phyloP scores from a whole-genome alignment of 495 filamentous ascomycete species.

The Penicillium cinerascens region DNA sequence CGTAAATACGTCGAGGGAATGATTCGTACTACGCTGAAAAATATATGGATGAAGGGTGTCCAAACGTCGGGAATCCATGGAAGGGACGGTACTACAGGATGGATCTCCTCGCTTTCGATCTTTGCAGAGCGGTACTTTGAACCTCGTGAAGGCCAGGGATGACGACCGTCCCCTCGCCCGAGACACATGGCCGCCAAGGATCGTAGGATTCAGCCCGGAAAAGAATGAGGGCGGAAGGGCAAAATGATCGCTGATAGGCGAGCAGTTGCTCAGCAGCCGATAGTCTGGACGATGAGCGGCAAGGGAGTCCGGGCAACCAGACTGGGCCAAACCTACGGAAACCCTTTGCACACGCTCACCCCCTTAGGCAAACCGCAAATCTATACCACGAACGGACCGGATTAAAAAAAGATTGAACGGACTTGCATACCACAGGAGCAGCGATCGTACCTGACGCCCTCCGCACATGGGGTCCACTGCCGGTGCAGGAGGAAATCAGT shows the following conservation, averaged over 20 bases:
- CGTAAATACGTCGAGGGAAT: neutral
- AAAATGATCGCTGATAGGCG: conserved; percentile 33
- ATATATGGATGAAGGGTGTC: neutral
- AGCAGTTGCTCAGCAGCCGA: conserved; percentile 33
- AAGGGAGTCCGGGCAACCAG: conserved; percentile 48
- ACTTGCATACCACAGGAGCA: neutral
- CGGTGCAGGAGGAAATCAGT: neutral
- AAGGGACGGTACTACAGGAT: neutral
- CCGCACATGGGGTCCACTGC: conserved; percentile 1
- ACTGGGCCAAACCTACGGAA: conserved; percentile 16
- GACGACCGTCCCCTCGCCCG: conserved; percentile 9
- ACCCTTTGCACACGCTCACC: neutral
- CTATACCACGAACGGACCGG: conserved; percentile 6
- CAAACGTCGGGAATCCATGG: neutral
- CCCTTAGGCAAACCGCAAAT: conserved; percentile 2
- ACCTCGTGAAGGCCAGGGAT: neutral
- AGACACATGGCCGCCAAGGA: conserved; percentile 29
- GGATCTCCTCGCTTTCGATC: neutral
- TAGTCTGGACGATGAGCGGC: conserved; percentile 36
- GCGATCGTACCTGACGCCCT: conserved; percentile 6
- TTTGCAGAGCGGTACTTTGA: no score
- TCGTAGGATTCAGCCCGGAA: conserved; percentile 14
- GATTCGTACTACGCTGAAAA: neutral
- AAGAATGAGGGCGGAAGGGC: conserved; percentile 17
- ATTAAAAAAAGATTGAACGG: conserved; percentile 2